phyloP scores from a whole-genome alignment of 2,329 filamentous ascomycete species.

The Simplicillium aogashimaense region DNA sequence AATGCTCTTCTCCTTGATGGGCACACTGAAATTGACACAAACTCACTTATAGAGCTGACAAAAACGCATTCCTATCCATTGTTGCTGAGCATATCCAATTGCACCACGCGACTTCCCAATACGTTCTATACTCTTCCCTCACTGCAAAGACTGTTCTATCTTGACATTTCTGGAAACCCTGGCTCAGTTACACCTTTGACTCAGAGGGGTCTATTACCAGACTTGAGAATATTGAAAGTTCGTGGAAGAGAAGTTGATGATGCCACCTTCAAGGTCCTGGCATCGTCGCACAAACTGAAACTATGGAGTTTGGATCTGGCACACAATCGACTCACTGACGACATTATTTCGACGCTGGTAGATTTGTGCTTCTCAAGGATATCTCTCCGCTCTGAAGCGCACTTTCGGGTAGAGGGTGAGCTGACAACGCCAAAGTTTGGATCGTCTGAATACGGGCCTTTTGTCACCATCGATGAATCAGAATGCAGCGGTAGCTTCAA shows the following conservation, averaged over 20 bases:
- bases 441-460: conserved; percentile 26
- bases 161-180: conserved; percentile 41
- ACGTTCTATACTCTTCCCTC: conserved; percentile 26
- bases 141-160: conserved; percentile 34
- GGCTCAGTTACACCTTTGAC: conserved; percentile 30
- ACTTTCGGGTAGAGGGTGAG: conserved; percentile 36
- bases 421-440: conserved; percentile 19
- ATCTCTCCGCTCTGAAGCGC: conserved; percentile 22
- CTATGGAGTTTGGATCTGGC: conserved; percentile 50
- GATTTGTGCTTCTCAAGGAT: conserved; percentile 20
- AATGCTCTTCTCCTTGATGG: conserved; percentile 38
- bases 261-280: conserved; percentile 15
- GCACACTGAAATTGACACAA: conserved; percentile 32
- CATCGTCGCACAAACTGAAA: conserved; percentile 22
- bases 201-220: conserved; percentile 25
- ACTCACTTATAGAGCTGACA: conserved; percentile 17
- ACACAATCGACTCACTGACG: conserved; percentile 41
- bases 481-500: conserved; percentile 29
- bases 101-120: conserved; percentile 26
- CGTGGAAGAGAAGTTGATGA: conserved; percentile 37
- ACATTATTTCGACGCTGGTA: conserved; percentile 19
- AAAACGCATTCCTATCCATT: conserved; percentile 15
- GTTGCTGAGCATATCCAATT: conserved; percentile 35
- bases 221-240: conserved; percentile 42
- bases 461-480: conserved; percentile 38